A percentile compares a stretch with the other conserved stretches of the same genome.
Conservation (phyloP, 1,284 basidiomycete species). For the Stereum hirsutum region DNA sequence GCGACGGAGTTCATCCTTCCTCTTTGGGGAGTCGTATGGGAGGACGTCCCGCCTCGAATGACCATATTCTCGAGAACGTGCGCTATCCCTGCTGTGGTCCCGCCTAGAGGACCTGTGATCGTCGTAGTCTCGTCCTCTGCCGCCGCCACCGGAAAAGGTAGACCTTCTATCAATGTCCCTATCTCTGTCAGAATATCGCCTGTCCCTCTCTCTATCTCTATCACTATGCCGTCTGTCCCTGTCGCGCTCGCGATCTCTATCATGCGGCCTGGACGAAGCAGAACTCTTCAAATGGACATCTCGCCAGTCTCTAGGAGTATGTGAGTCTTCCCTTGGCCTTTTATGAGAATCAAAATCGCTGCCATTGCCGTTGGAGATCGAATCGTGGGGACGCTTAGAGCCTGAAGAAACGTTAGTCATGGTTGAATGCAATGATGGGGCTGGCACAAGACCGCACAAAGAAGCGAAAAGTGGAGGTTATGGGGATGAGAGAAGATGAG, state of each 20-base stretch:
- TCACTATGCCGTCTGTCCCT: neutral
- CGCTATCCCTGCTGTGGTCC: conserved; percentile 28
- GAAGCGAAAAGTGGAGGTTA: no score
- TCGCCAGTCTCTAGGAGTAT: conserved; percentile 61
- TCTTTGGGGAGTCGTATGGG: conserved; percentile 16
- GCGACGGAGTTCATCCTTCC: conserved; percentile 18
- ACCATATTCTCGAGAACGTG: conserved; percentile 15
- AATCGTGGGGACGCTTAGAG: conserved; percentile 71
- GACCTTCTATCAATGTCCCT: conserved; percentile 22
- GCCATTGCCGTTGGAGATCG: no score
- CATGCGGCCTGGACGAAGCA: conserved; percentile 21
- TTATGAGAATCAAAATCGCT: conserved; percentile 39
- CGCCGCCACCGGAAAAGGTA: conserved; percentile 22
- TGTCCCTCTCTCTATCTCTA: conserved; percentile 6
- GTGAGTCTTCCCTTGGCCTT: conserved; percentile 33
- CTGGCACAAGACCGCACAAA: no score
- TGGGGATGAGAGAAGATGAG: no score
- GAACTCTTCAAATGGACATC: conserved; percentile 58
- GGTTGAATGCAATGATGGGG: conserved; percentile 39
- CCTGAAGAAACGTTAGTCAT: conserved; percentile 82
- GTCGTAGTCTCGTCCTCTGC: conserved; percentile 24
- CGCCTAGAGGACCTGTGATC: conserved; percentile 23
- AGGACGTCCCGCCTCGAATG: conserved; percentile 15
- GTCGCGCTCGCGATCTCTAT: neutral
- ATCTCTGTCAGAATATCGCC: conserved; percentile 20